A percentile compares a stretch with the other conserved stretches of the same genome.
phyloP scores from a whole-genome alignment of 2,329 filamentous ascomycete species.

The Alternaria alternata region DNA sequence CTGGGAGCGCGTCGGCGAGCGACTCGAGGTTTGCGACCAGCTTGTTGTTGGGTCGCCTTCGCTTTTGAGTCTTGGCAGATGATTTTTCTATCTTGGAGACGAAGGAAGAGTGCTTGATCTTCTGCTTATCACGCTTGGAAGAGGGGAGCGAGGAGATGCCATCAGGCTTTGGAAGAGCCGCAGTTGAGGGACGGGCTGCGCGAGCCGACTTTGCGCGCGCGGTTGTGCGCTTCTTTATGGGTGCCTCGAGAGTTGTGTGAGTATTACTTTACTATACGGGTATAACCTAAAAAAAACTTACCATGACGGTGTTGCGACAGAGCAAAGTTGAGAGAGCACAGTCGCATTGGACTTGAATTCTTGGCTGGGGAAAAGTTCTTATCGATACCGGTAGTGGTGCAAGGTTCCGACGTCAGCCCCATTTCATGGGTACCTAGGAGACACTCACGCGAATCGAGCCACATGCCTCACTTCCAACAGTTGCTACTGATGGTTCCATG shows the following conservation, averaged over 20 bases:
- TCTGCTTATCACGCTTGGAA: conserved; percentile 83
- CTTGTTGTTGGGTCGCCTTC: conserved; percentile 76
- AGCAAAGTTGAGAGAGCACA: neutral
- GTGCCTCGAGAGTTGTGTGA: conserved; percentile 34
- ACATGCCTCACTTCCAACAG: no score
- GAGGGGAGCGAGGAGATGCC: conserved; percentile 65
- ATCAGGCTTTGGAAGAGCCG: conserved; percentile 32
- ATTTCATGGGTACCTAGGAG: no score
- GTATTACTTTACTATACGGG: neutral
- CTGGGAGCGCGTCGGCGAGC: conserved; percentile 81
- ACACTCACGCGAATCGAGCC: no score
- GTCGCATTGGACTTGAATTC: neutral
- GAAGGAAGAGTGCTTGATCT: conserved; percentile 82
- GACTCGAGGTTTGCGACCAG: conserved; percentile 77
- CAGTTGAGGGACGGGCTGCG: conserved; percentile 29
- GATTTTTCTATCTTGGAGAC: conserved; percentile 77
- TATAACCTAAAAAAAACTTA: conserved; percentile 6
- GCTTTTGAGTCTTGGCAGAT: conserved; percentile 64
- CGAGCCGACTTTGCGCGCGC: conserved; percentile 46
- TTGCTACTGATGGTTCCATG: neutral
- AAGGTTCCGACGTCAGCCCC: no score
- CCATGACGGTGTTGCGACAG: conserved; percentile 16
- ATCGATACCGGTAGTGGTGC: conserved; percentile 16
- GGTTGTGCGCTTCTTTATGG: conserved; percentile 49
- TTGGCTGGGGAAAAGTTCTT: conserved; percentile 13